phyloP scores from a whole-genome alignment of 768 basidiomycete genomes.

The Rhizopogon vulgaris region DNA sequence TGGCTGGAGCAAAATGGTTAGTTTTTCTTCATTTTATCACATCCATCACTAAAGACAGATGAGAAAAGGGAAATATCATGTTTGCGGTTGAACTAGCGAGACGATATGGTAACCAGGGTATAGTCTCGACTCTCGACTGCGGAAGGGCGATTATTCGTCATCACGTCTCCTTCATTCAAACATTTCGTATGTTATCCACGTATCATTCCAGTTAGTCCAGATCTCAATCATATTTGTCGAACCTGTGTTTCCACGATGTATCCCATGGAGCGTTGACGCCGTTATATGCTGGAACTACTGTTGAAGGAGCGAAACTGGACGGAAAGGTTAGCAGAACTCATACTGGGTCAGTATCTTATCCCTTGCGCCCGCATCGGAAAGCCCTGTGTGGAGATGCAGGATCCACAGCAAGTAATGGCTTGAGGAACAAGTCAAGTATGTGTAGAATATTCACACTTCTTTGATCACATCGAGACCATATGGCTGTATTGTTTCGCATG shows the following conservation, averaged over 20 bases:
- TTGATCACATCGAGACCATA: no score
- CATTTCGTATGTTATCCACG: conserved; percentile 7
- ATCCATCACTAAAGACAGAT: neutral
- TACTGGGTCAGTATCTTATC: conserved; percentile 31
- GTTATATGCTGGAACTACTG: conserved; percentile 42
- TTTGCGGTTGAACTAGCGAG: conserved; percentile 38
- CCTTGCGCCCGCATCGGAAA: conserved; percentile 40
- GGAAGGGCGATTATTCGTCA: conserved; percentile 19
- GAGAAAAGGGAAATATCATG: conserved; percentile 35
- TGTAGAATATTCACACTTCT: conserved; percentile 4
- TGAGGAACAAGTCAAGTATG: conserved; percentile 36
- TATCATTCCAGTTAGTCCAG: neutral
- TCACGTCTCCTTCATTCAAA: neutral
- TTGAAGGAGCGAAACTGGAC: conserved; percentile 33
- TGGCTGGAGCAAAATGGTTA: conserved; percentile 29
- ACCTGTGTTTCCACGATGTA: conserved; percentile 20
- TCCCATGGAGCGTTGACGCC: conserved; percentile 43
- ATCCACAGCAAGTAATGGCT: conserved; percentile 33
- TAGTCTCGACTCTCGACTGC: conserved; percentile 34
- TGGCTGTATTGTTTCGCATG: no score
- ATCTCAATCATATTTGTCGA: conserved; percentile 4
- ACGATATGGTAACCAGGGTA: conserved; percentile 37
- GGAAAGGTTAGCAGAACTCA: conserved; percentile 33
- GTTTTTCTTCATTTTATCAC: neutral
- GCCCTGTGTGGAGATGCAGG: conserved; percentile 23